Evolutionary conservation across 108 stramenopile genomes (phyloP).

Genomic region (Fistulifera solaris): DNA sequence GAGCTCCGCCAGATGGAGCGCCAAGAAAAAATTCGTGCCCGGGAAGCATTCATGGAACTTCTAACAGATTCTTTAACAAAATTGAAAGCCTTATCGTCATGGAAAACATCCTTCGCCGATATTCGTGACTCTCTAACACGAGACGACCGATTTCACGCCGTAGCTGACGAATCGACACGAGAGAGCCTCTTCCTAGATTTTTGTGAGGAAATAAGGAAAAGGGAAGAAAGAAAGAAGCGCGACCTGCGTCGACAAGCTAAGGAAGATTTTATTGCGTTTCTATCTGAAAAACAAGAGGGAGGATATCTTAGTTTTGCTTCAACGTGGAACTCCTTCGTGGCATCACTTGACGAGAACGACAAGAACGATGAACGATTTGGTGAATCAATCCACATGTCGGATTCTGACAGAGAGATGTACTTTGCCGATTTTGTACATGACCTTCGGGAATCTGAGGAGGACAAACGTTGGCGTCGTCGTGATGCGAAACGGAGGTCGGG

Average conservation of each 20-base stretch:
- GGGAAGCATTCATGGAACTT: conserved; percentile 58
- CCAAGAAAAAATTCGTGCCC: conserved; percentile 60
- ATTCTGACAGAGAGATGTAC: conserved; percentile 59
- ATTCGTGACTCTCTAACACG: conserved; percentile 50
- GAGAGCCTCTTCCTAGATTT: conserved; percentile 67
- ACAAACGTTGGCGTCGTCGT: conserved; percentile 63
- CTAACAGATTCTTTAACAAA: conserved; percentile 49
- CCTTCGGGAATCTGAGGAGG: conserved; percentile 67
- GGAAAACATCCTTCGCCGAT: conserved; percentile 38
- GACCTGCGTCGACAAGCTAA: conserved; percentile 59
- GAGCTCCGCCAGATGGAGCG: conserved; percentile 60
- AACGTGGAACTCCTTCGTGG: conserved; percentile 58
- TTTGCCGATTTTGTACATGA: conserved; percentile 73
- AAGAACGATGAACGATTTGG: conserved; percentile 43
- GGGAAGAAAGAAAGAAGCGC: conserved; percentile 60
- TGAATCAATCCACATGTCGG: conserved; percentile 28
- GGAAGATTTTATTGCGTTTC: conserved; percentile 39
- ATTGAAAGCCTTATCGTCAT: conserved; percentile 26
- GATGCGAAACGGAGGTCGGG: conserved; percentile 66
- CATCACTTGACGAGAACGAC: conserved; percentile 24
- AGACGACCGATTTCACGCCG: conserved; percentile 76
- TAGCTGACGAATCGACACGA: conserved; percentile 55
- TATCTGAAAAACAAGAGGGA: conserved; percentile 51
- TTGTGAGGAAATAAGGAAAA: conserved; percentile 68
- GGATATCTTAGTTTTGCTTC: conserved; percentile 62